These are phyloP conservation scores for Eragrostis curvula DNA, from an alignment of 176 grass and related monocot species.

Conservation along the genomic window DNA sequence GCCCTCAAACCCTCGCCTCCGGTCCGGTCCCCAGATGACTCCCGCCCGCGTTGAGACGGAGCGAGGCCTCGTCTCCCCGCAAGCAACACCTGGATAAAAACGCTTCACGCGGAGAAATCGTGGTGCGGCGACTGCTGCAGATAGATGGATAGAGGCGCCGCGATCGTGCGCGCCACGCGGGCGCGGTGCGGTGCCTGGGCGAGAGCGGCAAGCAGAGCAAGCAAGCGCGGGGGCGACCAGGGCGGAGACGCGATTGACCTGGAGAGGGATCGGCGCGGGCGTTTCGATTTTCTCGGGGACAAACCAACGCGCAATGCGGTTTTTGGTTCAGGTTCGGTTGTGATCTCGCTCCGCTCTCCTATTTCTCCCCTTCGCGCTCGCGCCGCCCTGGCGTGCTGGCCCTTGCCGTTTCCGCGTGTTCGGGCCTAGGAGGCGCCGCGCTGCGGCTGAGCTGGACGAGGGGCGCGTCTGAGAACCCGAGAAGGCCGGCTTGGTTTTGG, in stretches of 20 bases:
- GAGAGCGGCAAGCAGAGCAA: neutral
- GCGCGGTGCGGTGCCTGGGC: neutral
- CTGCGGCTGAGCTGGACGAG: conserved; percentile 14
- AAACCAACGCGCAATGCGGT: conserved; percentile 22
- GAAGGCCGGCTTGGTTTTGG: conserved; percentile 40
- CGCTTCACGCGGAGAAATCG: neutral
- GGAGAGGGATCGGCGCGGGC: neutral
- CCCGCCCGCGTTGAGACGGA: neutral
- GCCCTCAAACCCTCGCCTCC: conserved; percentile 4
- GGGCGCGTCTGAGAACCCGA: conserved; percentile 51
- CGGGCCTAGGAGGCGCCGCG: neutral
- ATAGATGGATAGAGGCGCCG: neutral
- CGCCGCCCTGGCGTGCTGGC: no score
- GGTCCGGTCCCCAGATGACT: neutral
- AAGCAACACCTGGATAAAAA: neutral
- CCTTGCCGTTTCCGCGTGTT: neutral
- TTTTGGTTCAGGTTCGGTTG: conserved; percentile 2
- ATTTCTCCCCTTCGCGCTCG: neutral
- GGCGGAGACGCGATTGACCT: conserved; percentile 17
- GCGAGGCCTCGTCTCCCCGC: neutral
- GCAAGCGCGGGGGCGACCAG: neutral
- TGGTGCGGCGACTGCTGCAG: neutral
- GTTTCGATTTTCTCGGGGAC: conserved; percentile 40
- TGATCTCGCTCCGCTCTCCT: neutral
- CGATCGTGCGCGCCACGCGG: conserved; percentile 44